Evolutionary conservation across 352 stramenopile species (phyloP), one percentile per base, ranked within the genome.

Genomic region (Phytophthora cactorum): DNA sequence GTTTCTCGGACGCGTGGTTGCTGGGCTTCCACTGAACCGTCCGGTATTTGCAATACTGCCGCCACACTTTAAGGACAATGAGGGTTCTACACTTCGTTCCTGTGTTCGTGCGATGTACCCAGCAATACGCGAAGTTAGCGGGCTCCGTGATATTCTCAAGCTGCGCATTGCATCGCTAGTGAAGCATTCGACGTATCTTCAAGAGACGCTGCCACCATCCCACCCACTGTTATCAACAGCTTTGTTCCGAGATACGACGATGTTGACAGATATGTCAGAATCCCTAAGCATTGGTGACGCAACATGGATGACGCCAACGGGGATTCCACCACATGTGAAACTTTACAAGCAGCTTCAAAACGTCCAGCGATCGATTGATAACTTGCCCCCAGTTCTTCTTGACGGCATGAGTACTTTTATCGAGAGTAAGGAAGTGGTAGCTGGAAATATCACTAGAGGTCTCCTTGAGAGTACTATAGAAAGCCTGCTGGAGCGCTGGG

Each of bases 121-220:
- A 29, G 6, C 43, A 3, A 8, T 27, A 12, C 11, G 3, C 17
- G 43, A 60, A 17, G n/a, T 34, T 6, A 68, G 54, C 45, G 12
- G 47, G 1, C 32, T 68, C 8, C 1, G 1, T 12, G 22, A 67
- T 38, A 61, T 62, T 34, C 34, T 62, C 1, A 43, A 63, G 14
- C 5, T 63, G 6, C 53, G 60, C n/a, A 7, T 52, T 4, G 60
- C 43, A 10, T 51, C 60, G 2, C 27, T 68, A 2, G 52, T 68
- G 1, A 44, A 56, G 1, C 34, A 56, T 38, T 38, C 27, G 4
- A 14, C 14, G 2, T 54, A 44, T 25, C 32, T 61, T n/a, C 28
- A 32, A 3, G 14, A 55, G 4, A n/a, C 14, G 29, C 29, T 67
- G 15, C 59, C 50, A 5, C 4, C n/a, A 15, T 47, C 59, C 2